Conservation (phyloP, 306 rosid species). For the Vicia sativa region DNA sequence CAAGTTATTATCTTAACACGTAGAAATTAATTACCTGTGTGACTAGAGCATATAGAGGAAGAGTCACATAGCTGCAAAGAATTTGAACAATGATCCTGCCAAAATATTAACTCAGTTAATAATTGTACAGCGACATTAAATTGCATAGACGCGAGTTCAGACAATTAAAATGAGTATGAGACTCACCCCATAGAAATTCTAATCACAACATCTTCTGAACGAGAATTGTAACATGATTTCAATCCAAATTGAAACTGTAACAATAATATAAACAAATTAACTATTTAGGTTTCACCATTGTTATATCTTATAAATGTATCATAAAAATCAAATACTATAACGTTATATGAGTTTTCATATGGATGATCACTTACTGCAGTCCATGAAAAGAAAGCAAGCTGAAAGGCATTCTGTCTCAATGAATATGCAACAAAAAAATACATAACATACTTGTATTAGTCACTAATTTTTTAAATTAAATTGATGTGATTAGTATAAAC, state of each 20-base stretch:
- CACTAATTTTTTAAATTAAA: neutral
- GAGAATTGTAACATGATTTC: conserved; percentile 68
- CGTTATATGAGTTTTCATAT: neutral
- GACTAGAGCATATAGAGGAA: conserved; percentile 89
- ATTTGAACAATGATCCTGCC: conserved; percentile 71
- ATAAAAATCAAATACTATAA: conserved; percentile 2
- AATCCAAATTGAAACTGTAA: conserved; percentile 67
- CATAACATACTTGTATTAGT: conserved; percentile 20
- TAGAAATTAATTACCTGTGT: conserved; percentile 64
- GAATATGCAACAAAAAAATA: neutral
- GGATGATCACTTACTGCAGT: conserved; percentile 51
- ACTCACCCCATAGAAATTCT: conserved; percentile 85
- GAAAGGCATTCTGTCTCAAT: conserved; percentile 78
- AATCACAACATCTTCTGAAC: conserved; percentile 59
- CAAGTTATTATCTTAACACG: no score
- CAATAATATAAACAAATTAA: neutral
- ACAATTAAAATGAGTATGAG: neutral
- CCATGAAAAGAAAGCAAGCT: conserved; percentile 88
- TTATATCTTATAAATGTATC: neutral
- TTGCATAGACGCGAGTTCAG: no score
- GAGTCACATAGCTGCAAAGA: conserved; percentile 89
- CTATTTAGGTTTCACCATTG: neutral
- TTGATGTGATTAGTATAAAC: neutral
- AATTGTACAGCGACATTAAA: no score
- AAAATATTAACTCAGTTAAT: neutral